Conservation (phyloP, 176 grass and related monocot species). For the Juncus inflexus region DNA sequence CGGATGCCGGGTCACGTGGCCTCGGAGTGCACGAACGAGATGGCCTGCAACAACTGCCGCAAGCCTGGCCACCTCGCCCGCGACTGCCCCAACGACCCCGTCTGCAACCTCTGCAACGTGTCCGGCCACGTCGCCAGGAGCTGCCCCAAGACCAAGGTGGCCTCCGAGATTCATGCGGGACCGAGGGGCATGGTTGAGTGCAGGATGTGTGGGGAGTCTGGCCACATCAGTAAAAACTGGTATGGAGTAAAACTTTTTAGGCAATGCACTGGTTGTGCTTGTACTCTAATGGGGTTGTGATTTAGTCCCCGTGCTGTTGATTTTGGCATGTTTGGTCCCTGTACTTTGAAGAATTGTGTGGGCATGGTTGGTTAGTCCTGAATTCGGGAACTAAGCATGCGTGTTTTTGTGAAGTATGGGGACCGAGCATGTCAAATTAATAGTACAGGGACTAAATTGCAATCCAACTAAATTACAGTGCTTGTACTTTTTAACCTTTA, state of each 20-base stretch:
- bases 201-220: conserved; percentile 55
- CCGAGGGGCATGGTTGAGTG: conserved; percentile 52
- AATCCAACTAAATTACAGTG: too few relatives aligned
- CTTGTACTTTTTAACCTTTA: too few relatives aligned
- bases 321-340: too few relatives aligned
- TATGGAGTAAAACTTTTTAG: not conserved
- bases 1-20: conserved; percentile 75
- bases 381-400: too few relatives aligned
- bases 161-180: conserved; percentile 53
- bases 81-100: conserved; percentile 75
- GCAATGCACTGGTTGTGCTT: too few relatives aligned
- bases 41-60: conserved; percentile 88
- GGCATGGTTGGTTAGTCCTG: too few relatives aligned
- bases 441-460: too few relatives aligned
- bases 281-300: too few relatives aligned
- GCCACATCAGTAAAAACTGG: conserved; percentile 70
- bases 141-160: conserved; percentile 65
- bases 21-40: conserved; percentile 69
- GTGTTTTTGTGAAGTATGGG: too few relatives aligned
- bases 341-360: too few relatives aligned
- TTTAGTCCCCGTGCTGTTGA: too few relatives aligned
- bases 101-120: conserved; percentile 84
- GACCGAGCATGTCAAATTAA: too few relatives aligned
- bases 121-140: conserved; percentile 65
- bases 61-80: conserved; percentile 77